Base-by-base conservation (phyloP, 2,329 filamentous ascomycete species). In the Trichophyton benhamiae region DNA sequence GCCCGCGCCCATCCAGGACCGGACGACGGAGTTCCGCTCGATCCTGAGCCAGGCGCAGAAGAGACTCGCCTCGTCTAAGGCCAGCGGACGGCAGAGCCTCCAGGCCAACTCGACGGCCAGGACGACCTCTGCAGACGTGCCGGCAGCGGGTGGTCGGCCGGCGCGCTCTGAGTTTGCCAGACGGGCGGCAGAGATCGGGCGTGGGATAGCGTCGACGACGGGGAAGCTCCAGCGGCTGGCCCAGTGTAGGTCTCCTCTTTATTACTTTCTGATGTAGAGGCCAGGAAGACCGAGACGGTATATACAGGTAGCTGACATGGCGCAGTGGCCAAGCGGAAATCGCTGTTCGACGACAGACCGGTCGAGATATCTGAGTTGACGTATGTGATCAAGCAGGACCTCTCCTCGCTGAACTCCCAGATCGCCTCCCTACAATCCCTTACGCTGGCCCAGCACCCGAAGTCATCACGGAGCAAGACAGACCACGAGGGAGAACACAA, bases 281-380 rank as follows among this genome's bases (percentile, higher is more conserved):
- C 6, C 6, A 30, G 1, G 27, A 30, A 30, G 27, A 30, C 1
- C 1, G 27, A 30, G 27, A 30, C 27, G 27, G 27, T 30, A 7
- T 30, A 30, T 30, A 30, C 27, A 30, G 27, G 7, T 30, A 30
- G 20, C 27, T 30, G 27, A 30, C 27, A 30, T 0, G 6, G 27
- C 27, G 33, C 11, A 88, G 86, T 99, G 72, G 94, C 94, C n/a
- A 92, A 91, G 75, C 86, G 92, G 70, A 95, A 96, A 76, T 96
- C 94, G 8, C 85, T 99, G 49, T 99, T 99, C 73, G 94, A 99
- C 74, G 94, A 99, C 77, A 85, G 89, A 72, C 91, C 94, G 0
- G 89, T 96, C 61, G 94, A 99, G 76, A 96, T 97, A 74, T 94
- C 94, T 74, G 91, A 97, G 75, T 84, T 96, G 73, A 96, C 91